A percentile compares a stretch with the other conserved stretches of the same genome.
Conservation (phyloP, 176 grass and related monocot species). For the Musa beccarii region DNA sequence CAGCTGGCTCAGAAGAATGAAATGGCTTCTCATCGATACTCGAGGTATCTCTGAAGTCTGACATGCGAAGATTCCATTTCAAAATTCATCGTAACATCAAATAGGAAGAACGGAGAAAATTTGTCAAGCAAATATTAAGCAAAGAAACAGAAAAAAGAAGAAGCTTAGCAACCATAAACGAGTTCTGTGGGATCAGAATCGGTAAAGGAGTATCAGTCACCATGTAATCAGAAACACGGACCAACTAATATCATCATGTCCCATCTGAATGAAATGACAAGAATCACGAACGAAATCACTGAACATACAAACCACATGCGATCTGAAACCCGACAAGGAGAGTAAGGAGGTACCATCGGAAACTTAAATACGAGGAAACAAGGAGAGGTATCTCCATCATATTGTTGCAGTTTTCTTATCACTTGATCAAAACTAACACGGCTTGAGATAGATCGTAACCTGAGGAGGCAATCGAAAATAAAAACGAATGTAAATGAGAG, state of each 20-base stretch:
- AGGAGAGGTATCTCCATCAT: constrained; percentile 25
- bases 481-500: too few species aligned
- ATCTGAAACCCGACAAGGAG: neutral
- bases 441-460: neutral
- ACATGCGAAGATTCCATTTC: constrained; percentile 48
- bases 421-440: constrained; percentile 13
- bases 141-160: neutral
- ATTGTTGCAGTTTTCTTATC: constrained; percentile 75
- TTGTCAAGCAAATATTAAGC: neutral
- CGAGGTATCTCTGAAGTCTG: constrained; percentile 52
- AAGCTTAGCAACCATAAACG: neutral
- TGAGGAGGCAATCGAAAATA: too few species aligned
- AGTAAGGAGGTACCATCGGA: constrained; percentile 32
- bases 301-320: neutral
- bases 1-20: constrained; percentile 35
- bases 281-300: neutral
- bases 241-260: constrained; percentile 55
- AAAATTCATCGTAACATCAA: constrained; percentile 40
- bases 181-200: constrained; percentile 24
- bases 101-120: neutral
- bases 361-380: constrained; percentile 75
- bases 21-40: constrained; percentile 47
- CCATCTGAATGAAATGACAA: neutral
- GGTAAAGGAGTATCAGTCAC: constrained; percentile 36
- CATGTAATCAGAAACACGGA: constrained; percentile 61